Evolutionary conservation across 148 eudicot genomes (phyloP), one percentile per base, ranked within the genome.

Genomic region (Silene latifolia): DNA sequence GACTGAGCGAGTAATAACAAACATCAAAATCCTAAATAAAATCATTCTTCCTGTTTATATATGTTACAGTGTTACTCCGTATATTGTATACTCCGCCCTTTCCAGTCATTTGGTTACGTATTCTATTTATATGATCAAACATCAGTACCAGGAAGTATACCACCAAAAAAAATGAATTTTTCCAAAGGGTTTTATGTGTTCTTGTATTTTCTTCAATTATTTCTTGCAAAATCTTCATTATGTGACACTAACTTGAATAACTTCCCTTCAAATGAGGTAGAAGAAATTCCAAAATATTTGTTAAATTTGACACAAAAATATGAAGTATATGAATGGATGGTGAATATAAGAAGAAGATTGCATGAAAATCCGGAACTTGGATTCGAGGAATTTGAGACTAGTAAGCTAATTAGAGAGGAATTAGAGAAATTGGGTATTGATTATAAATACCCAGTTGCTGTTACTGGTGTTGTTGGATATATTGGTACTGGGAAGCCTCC

Each of bases 301-400:
- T 87, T 92, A 25, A 79, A 87, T 73, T 84, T 80, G 51, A 92
- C 98, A 5, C 81, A 90, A 79, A 89, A 75, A 20, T 18, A 73
- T 61, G 93, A 90, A 29, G 75, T 92, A 6, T 88, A 82, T 85
- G 92, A 90, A 73, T 95, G 97, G 98, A 90, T 95, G 88, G 93
- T 90, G 73, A 79, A 82, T 5, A 73, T 92, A 18, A 87, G 98
- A 63, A 89, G 98, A 72, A 86, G 82, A 80, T 85, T 92, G 71
- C 97, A 92, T 72, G 93, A 92, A 74, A 84, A 86, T 63, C 98
- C 98, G 11, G 98, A 94, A 80, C 77, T 94, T 84, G 93, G 98
- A n/a, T 90, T 87, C 84, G 90, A 92, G 81, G 98, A 92, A 86
- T 90, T 92, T 82, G 92, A 89, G 83, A 95, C 98, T 6, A 92